These are phyloP conservation scores for Taxawa tesnikishii DNA, from an alignment of 2,329 filamentous ascomycete genomes.

Conservation along the genomic window DNA sequence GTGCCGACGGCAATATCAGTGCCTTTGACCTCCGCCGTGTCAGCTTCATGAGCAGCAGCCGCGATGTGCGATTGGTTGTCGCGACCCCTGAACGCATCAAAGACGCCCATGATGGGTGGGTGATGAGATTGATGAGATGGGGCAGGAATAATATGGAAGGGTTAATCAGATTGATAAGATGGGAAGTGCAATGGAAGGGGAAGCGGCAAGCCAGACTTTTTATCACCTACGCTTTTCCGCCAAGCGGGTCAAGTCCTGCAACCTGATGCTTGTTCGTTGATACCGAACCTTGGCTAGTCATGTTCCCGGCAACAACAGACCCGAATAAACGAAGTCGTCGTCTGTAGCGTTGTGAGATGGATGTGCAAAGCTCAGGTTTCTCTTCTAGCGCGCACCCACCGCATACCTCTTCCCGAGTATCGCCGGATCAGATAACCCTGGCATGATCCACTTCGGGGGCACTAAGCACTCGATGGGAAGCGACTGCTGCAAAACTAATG, in stretches of 20 bases:
- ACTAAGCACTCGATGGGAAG: too few relatives aligned
- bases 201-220: too few relatives aligned
- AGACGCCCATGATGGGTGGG: conserved; percentile 4
- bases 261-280: neutral
- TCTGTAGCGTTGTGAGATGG: neutral
- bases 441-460: too few relatives aligned
- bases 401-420: neutral
- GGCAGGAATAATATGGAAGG: neutral
- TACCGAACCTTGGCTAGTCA: neutral
- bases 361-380: neutral
- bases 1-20: conserved; percentile 8
- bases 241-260: too few relatives aligned
- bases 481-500: too few relatives aligned
- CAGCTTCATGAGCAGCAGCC: conserved; percentile 2
- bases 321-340: too few relatives aligned
- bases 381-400: neutral
- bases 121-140: neutral
- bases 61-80: conserved; percentile 3
- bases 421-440: neutral
- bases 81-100: neutral
- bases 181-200: neutral
- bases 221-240: neutral
- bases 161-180: conserved; percentile 1
- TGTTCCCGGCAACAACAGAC: neutral
- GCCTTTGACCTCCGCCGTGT: conserved; percentile 5